These are phyloP conservation scores for Mrakia hoshinonis DNA, from an alignment of 768 basidiomycete genomes.

Conservation along the genomic window DNA sequence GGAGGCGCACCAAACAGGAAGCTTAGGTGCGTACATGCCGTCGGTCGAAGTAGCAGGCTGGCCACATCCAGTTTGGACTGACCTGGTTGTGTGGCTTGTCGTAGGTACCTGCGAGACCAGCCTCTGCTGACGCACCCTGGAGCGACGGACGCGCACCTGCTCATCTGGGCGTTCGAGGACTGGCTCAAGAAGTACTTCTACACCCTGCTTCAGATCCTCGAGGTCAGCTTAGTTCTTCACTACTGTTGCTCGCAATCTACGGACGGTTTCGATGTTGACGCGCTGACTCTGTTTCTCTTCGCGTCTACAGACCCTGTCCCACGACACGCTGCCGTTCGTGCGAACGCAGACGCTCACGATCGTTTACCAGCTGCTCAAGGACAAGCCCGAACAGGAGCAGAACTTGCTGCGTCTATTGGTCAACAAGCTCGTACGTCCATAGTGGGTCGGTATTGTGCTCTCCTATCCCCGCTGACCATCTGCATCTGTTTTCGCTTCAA, in stretches of 20 bases:
- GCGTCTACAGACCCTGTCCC: conserved; percentile 54
- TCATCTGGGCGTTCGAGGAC: conserved; percentile 89
- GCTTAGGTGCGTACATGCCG: conserved; percentile 70
- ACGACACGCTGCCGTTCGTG: conserved; percentile 79
- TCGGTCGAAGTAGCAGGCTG: no score
- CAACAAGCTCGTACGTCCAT: conserved; percentile 70
- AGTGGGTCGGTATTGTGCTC: neutral
- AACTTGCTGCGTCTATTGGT: conserved; percentile 84
- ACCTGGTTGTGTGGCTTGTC: conserved; percentile 31
- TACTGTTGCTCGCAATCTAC: neutral
- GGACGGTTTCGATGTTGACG: neutral
- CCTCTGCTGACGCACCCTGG: conserved; percentile 53
- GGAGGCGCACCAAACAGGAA: conserved; percentile 84
- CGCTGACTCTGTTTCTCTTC: neutral
- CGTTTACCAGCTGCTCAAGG: conserved; percentile 67
- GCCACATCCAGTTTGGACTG: neutral
- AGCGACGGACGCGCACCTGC: conserved; percentile 61
- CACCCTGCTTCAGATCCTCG: conserved; percentile 75
- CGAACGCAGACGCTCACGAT: conserved; percentile 73
- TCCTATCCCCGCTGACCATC: neutral
- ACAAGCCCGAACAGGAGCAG: conserved; percentile 94
- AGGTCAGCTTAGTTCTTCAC: conserved; percentile 48
- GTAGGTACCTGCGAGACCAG: conserved; percentile 88
- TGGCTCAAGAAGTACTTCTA: conserved; percentile 98
- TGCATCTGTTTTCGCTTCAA: neutral